A percentile compares a stretch with the other conserved stretches of the same genome.
phyloP scores from a whole-genome alignment of 495 filamentous ascomycete species.

The Penicillium nucicola region DNA sequence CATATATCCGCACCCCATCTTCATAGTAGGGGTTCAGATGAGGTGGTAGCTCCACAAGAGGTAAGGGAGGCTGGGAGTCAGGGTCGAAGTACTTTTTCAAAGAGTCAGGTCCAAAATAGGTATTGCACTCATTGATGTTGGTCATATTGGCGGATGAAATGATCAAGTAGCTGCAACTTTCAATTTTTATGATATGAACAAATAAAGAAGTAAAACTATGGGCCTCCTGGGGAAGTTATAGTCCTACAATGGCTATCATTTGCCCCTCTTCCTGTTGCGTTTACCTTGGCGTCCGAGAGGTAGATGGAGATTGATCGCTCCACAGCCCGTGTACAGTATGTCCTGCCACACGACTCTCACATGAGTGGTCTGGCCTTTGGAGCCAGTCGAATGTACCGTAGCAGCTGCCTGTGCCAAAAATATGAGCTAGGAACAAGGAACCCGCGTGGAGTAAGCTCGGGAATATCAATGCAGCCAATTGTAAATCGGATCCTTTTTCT shows the following conservation, averaged over 20 bases:
- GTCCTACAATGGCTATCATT: not conserved
- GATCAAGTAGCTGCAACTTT: not conserved
- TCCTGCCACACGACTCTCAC: not conserved
- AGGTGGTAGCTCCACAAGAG: conserved; percentile 57
- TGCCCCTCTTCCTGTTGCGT: conserved; percentile 4
- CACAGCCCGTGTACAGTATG: not conserved
- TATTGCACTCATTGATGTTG: conserved; percentile 46
- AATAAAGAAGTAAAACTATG: not conserved
- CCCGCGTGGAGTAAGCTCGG: not conserved
- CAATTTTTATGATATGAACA: not conserved
- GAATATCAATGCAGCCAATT: not conserved
- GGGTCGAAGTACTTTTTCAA: conserved; percentile 58
- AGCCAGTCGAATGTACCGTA: not conserved
- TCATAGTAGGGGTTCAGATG: conserved; percentile 52
- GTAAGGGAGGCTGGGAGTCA: conserved; percentile 52
- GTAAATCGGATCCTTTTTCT: not conserved
- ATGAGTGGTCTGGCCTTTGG: not conserved
- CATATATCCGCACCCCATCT: conserved; percentile 61
- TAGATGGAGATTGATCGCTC: not conserved
- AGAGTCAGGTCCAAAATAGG: conserved; percentile 53
- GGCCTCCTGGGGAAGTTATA: conserved; percentile 8
- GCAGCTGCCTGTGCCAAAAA: conserved; percentile 17
- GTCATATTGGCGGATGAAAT: conserved; percentile 25
- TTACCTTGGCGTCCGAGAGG: conserved; percentile 14
- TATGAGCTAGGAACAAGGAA: conserved; percentile 2